A percentile compares a stretch with the other conserved stretches of the same genome.
Conservation (phyloP, 2,329 filamentous ascomycete species). For the Xylaria digitata region DNA sequence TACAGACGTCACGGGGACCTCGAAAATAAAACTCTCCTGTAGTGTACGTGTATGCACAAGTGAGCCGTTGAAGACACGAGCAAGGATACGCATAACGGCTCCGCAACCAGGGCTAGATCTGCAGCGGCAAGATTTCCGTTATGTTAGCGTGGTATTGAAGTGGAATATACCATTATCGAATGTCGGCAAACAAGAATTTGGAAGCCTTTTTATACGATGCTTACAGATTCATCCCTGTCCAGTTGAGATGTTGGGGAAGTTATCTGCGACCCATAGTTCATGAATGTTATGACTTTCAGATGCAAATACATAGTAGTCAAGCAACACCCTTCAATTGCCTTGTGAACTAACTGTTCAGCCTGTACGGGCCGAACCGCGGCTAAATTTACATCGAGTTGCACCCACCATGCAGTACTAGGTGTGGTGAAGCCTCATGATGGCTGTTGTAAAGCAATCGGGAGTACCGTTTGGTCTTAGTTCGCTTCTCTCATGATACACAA, state of each 20-base stretch:
- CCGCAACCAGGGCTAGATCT: conserved; percentile 26
- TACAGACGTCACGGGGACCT: conserved; percentile 6
- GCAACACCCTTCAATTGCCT: neutral
- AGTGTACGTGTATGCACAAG: conserved; percentile 2
- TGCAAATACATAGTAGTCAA: neutral
- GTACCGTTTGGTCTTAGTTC: conserved; percentile 2
- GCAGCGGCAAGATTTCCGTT: conserved; percentile 22
- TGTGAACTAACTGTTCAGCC: neutral
- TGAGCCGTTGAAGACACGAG: neutral
- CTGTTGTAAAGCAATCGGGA: neutral
- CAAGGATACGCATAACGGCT: conserved; percentile 14
- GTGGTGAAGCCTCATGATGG: neutral
- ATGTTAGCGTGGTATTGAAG: conserved; percentile 15
- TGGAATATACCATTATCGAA: conserved; percentile 2
- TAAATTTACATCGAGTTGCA: conserved; percentile 7
- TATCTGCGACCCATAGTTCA: conserved; percentile 11
- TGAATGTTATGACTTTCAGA: neutral
- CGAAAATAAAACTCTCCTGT: neutral
- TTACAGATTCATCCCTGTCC: conserved; percentile 19
- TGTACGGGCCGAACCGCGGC: conserved; percentile 20
- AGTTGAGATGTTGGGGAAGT: conserved; percentile 18
- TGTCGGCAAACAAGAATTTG: conserved; percentile 26
- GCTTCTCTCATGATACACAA: neutral
- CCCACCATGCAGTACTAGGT: neutral
- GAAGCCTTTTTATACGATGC: conserved; percentile 25